A percentile compares a stretch with the other conserved stretches of the same genome.
Conservation (phyloP, 2,329 filamentous ascomycete genomes). For the Penicillium sp. region DNA sequence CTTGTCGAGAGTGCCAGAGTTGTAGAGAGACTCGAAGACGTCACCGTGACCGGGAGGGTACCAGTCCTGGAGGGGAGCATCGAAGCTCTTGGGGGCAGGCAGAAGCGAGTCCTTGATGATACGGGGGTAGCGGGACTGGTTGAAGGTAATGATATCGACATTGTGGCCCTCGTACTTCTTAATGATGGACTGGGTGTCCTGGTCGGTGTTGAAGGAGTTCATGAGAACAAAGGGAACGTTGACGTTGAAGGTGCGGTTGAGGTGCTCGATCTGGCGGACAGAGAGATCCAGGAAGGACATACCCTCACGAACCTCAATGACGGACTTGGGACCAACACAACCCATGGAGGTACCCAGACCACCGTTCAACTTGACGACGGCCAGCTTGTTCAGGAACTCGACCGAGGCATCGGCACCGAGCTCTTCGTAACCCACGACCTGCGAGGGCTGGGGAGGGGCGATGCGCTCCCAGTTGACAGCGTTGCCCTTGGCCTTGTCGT, state of each 20-base stretch:
- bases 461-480: conserved; percentile 96
- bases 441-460: conserved; percentile 85
- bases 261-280: conserved; percentile 97
- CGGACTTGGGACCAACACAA: conserved; percentile 98
- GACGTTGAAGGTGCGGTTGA: conserved; percentile 96
- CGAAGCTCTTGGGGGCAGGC: conserved; percentile 86
- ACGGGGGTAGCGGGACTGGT: conserved; percentile 98
- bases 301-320: conserved; percentile 98
- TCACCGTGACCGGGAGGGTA: conserved; percentile 99
- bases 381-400: conserved; percentile 94
- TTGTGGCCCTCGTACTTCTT: conserved; percentile 99
- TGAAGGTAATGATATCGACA: conserved; percentile 99
- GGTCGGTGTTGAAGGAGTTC: conserved; percentile 99
- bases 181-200: conserved; percentile 98
- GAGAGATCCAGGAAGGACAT: conserved; percentile 99
- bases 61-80: conserved; percentile 93
- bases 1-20: conserved; percentile 97
- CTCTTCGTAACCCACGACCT: conserved; percentile 94
- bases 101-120: conserved; percentile 98
- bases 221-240: conserved; percentile 98
- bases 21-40: conserved; percentile 99
- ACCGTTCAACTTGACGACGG: conserved; percentile 98
- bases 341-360: conserved; percentile 99
- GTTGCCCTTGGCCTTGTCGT: conserved; percentile 99
- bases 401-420: conserved; percentile 89